Conservation (phyloP, 257 asterid genomes). For the Gentiana straminea region DNA sequence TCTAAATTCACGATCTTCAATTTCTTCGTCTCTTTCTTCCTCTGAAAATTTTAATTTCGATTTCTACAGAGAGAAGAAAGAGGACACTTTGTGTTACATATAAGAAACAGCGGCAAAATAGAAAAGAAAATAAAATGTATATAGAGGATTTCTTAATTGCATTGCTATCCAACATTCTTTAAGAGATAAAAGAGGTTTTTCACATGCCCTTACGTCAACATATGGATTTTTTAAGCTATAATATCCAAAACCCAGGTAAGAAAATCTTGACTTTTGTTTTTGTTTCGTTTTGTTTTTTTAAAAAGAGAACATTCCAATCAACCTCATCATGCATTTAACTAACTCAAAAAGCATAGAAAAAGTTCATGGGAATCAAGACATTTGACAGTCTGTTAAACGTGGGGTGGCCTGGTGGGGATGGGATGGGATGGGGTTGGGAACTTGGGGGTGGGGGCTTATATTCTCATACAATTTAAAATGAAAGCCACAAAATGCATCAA, state of each 20-base stretch:
- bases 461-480: slow-evolving; percentile 11
- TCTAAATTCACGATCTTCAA: not conserved
- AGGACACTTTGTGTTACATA: slow-evolving; percentile 19
- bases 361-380: slow-evolving; percentile 52
- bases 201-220: slow-evolving; percentile 20
- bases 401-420: too few species aligned
- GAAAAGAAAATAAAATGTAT: not conserved
- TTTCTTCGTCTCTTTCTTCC: slow-evolving; percentile 4
- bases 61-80: slow-evolving; percentile 14
- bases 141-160: slow-evolving; percentile 2
- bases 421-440: too few species aligned
- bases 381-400: slow-evolving; percentile 67
- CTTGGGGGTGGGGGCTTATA: slow-evolving; percentile 43
- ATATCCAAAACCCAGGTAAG: slow-evolving; percentile 14
- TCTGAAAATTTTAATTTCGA: slow-evolving; percentile 9
- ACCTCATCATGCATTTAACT: slow-evolving; percentile 34
- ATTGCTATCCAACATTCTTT: slow-evolving; percentile 32
- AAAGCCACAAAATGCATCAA: slow-evolving; percentile 1
- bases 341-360: slow-evolving; percentile 24
- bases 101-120: not conserved
- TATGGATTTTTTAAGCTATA: slow-evolving; percentile 19
- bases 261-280: slow-evolving; percentile 4
- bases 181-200: slow-evolving; percentile 17
- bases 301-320: slow-evolving; percentile 9
- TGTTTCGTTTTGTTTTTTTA: not conserved